Evolutionary conservation across 306 rosid genomes (phyloP), one percentile per base, ranked within the genome.

Genomic region (Senna tora): DNA sequence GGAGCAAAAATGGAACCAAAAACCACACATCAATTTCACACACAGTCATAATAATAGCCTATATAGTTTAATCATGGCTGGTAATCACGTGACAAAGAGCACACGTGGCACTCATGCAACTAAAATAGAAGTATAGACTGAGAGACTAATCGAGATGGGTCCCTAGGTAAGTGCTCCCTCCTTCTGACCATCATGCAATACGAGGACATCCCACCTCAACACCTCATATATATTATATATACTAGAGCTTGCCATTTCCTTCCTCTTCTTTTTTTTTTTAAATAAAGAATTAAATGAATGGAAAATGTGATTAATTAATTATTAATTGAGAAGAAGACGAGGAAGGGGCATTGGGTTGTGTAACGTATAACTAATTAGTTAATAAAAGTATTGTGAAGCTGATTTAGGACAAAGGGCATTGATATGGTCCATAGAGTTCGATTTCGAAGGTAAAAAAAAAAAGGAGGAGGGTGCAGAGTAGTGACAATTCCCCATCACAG

Each of bases 81-180:
- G 16, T 25, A 25, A 25, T 74, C 72, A 53, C 80, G 69, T 63
- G 80, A 80, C 42, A 34, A 36, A 19, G 5, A 16, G 0, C 43
- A 76, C 52, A 76, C 72, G 67, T 76, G 81, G 78, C 78, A 67
- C 15, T 16, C 84, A 81, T 76, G 79, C 79, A 60, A 63, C 70
- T 63, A 16, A 54, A 1, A n/a, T 46, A 17, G 20, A 13, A 13
- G 20, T 5, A 32, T 9, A 13, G 17, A 15, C 16, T 9, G 61
- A n/a, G n/a, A n/a, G n/a, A 21, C 16, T 19, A 36, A 62, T 21
- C 42, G 7, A 49, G 11, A 9, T 7, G 49, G 61, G 30, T 49
- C 54, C 22, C 51, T 9, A 17, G 39, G 39, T 41, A 15, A 53
- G 59, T n/a, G n/a, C n/a, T n/a, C n/a, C n/a, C n/a, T n/a, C n/a